phyloP scores from a whole-genome alignment of 352 stramenopile species.

The Globisporangium canariense region DNA sequence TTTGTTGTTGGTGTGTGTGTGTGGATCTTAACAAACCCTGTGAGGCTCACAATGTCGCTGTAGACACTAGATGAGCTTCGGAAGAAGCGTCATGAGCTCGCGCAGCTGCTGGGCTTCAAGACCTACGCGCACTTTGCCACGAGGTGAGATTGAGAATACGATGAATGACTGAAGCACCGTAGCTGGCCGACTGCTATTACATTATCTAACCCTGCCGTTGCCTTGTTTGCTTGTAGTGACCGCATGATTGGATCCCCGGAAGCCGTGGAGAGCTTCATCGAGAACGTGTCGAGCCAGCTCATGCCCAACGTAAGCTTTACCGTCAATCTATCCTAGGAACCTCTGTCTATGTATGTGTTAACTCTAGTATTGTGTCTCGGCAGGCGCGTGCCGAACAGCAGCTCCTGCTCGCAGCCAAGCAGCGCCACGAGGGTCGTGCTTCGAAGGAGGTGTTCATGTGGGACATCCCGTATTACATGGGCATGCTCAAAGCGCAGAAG shows the following conservation, averaged over 20 bases:
- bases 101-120: conserved; percentile 84
- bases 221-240: conserved; percentile 33
- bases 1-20: conserved; percentile 1
- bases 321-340: not conserved
- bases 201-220: not conserved
- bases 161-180: not conserved
- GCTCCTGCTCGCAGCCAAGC: conserved; percentile 61
- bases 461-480: conserved; percentile 95
- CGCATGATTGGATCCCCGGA: conserved; percentile 86
- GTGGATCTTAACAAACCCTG: not conserved
- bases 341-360: not conserved
- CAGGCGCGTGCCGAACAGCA: conserved; percentile 57
- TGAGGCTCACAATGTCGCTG: not conserved
- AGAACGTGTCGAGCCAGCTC: conserved; percentile 53
- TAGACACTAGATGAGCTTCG: conserved; percentile 88
- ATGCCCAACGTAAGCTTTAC: conserved; percentile 56
- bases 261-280: conserved; percentile 63
- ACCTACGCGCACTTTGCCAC: conserved; percentile 89
- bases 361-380: not conserved
- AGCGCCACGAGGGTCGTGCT: conserved; percentile 42
- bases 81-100: conserved; percentile 84
- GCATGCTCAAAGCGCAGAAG: conserved; percentile 73
- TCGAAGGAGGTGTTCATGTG: conserved; percentile 83
- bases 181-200: too few species aligned
- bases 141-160: conserved; percentile 54